phyloP scores from a whole-genome alignment of 2,329 filamentous ascomycete species.

The Neopestalotiopsis rosae region DNA sequence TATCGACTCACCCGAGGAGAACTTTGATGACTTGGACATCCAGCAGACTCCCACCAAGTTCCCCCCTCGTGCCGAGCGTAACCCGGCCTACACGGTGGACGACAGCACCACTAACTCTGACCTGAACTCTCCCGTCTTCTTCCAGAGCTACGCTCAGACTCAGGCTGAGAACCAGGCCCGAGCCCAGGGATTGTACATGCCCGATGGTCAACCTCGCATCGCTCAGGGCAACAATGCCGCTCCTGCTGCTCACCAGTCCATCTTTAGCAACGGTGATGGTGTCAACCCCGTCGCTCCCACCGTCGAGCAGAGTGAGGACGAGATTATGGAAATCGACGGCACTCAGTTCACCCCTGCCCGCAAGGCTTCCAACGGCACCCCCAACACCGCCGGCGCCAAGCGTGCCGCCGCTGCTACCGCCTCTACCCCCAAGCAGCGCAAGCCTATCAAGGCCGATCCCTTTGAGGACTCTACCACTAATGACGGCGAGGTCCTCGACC shows the following conservation, averaged over 20 bases:
- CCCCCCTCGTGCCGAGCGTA: not conserved
- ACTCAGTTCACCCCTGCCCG: slow-evolving; percentile 14
- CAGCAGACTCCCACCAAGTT: slow-evolving; percentile 19
- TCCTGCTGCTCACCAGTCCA: not conserved
- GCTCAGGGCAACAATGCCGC: not conserved
- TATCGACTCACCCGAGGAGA: slow-evolving; percentile 29
- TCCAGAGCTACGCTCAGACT: not conserved
- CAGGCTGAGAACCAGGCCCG: slow-evolving; percentile 9
- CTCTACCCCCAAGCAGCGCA: not conserved
- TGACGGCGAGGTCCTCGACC: not conserved
- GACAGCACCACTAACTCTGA: slow-evolving; percentile 18
- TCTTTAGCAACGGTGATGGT: not conserved
- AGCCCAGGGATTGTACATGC: not conserved
- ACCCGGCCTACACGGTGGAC: slow-evolving; percentile 12
- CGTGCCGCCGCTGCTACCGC: not conserved
- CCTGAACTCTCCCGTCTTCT: not conserved
- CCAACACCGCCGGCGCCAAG: not conserved
- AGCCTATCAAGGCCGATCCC: slow-evolving; percentile 31
- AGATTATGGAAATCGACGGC: slow-evolving; percentile 17
- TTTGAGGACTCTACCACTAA: not conserved
- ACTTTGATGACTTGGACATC: slow-evolving; percentile 38
- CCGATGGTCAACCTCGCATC: not conserved
- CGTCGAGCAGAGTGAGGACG: slow-evolving; percentile 15
- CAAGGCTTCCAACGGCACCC: not conserved
- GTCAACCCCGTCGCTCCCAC: not conserved